A percentile compares a stretch with the other conserved stretches of the same genome.
Evolutionary conservation across 2,329 filamentous ascomycete genomes (phyloP).

Genomic region (Amesomyces nigricolor): DNA sequence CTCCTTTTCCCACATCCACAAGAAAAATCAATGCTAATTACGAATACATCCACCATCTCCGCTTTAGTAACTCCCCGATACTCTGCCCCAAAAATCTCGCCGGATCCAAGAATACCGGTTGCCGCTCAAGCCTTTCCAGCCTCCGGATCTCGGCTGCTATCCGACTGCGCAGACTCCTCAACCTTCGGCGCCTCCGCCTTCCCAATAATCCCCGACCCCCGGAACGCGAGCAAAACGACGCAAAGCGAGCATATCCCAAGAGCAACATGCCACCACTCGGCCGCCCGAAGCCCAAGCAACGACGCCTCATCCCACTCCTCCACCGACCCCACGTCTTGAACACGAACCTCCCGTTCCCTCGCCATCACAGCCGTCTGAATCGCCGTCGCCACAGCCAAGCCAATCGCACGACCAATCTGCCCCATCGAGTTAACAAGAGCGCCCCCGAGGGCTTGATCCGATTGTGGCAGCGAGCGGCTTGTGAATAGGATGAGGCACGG

Average conservation of each 20-base stretch:
- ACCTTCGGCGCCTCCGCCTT: constrained; percentile 28
- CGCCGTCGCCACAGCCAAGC: constrained; percentile 59
- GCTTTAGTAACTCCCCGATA: no score
- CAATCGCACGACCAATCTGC: constrained; percentile 60
- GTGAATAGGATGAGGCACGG: constrained; percentile 62
- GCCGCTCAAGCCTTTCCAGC: neutral
- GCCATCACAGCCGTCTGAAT: constrained; percentile 59
- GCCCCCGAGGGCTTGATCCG: constrained; percentile 63
- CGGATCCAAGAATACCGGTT: neutral
- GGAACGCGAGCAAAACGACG: constrained; percentile 44
- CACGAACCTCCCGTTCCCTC: constrained; percentile 37
- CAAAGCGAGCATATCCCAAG: constrained; percentile 39
- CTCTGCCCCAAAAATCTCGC: no score
- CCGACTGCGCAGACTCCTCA: neutral
- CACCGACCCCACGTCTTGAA: constrained; percentile 41
- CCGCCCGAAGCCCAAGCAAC: constrained; percentile 44
- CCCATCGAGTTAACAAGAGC: constrained; percentile 62
- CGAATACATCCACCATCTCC: constrained; percentile 8
- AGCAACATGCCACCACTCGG: constrained; percentile 48
- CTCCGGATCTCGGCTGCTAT: neutral
- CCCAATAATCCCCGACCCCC: constrained; percentile 49
- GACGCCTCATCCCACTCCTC: constrained; percentile 41
- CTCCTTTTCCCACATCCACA: no score
- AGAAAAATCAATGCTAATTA: neutral
- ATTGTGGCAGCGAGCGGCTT: constrained; percentile 53